Conservation (phyloP, 305 asterid genomes). For the Withania somnifera region DNA sequence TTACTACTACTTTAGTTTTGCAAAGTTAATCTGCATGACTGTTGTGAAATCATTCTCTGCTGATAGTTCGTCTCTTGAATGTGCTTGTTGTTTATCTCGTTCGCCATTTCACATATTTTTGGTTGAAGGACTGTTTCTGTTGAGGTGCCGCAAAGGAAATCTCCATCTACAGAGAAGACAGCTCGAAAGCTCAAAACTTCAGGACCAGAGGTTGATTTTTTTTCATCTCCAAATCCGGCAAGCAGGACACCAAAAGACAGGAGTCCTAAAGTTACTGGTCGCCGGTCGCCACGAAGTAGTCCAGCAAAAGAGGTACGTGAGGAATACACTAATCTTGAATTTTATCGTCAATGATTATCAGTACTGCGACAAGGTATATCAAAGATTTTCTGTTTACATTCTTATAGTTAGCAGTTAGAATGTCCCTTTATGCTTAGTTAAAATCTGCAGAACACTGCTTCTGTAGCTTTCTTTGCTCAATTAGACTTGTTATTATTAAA, state of each 20-base stretch:
- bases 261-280: slow-evolving; percentile 53
- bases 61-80: not conserved
- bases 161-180: slow-evolving; percentile 39
- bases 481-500: too few relatives aligned
- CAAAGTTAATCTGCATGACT: not conserved
- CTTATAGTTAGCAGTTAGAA: too few relatives aligned
- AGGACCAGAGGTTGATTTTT: slow-evolving; percentile 33
- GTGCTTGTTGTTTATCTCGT: not conserved
- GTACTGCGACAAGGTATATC: not conserved
- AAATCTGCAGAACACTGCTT: too few relatives aligned
- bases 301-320: slow-evolving; percentile 55
- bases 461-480: too few relatives aligned
- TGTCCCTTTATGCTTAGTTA: too few relatives aligned
- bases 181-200: slow-evolving; percentile 42
- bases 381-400: too few relatives aligned
- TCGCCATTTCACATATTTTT: not conserved
- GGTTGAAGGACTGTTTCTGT: slow-evolving; percentile 38
- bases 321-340: not conserved
- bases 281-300: slow-evolving; percentile 55
- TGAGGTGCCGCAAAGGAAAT: slow-evolving; percentile 49
- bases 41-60: not conserved
- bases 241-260: slow-evolving; percentile 46
- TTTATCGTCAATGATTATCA: not conserved
- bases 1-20: not conserved
- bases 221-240: slow-evolving; percentile 35